A percentile compares a stretch with the other conserved stretches of the same genome.
Conservation (phyloP, 495 filamentous ascomycete genomes). For the Aspergillus homomorphus region DNA sequence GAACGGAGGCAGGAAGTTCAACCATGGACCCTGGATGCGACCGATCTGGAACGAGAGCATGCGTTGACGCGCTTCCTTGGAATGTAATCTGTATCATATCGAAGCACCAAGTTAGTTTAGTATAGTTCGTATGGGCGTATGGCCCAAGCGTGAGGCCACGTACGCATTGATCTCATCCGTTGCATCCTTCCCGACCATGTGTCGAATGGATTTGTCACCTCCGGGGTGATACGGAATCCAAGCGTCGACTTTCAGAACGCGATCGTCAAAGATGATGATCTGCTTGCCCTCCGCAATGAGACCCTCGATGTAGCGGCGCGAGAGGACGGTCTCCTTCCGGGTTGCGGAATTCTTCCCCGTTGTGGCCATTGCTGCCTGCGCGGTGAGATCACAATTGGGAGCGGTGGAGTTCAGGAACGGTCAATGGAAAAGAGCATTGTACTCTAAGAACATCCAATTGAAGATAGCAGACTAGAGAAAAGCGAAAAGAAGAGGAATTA, state of each 20-base stretch:
- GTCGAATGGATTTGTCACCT: slow-evolving; percentile 85
- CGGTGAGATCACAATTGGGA: slow-evolving; percentile 6
- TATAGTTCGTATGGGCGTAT: neutral
- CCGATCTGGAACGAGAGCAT: slow-evolving; percentile 88
- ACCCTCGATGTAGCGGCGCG: slow-evolving; percentile 76
- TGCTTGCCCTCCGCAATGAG: slow-evolving; percentile 82
- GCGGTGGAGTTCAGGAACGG: neutral
- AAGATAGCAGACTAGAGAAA: slow-evolving; percentile 6
- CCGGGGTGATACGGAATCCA: slow-evolving; percentile 91
- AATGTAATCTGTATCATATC: slow-evolving; percentile 66
- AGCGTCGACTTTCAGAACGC: slow-evolving; percentile 81
- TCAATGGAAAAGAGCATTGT: neutral
- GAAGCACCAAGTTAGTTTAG: slow-evolving; percentile 12
- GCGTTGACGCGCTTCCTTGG: slow-evolving; percentile 65
- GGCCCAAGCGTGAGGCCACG: slow-evolving; percentile 30
- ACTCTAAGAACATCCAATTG: neutral
- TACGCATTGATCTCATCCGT: slow-evolving; percentile 94
- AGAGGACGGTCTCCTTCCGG: slow-evolving; percentile 52
- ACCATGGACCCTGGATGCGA: slow-evolving; percentile 75
- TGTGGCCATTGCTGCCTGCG: slow-evolving; percentile 1
- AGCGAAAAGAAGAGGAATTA: slow-evolving; percentile 2
- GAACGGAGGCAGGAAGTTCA: slow-evolving; percentile 86
- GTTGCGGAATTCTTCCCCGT: slow-evolving; percentile 10
- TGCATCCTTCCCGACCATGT: slow-evolving; percentile 96
- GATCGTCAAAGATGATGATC: slow-evolving; percentile 75